These are phyloP conservation scores for Boletus calvinii DNA, from an alignment of 1,284 basidiomycete genomes.

Conservation along the genomic window DNA sequence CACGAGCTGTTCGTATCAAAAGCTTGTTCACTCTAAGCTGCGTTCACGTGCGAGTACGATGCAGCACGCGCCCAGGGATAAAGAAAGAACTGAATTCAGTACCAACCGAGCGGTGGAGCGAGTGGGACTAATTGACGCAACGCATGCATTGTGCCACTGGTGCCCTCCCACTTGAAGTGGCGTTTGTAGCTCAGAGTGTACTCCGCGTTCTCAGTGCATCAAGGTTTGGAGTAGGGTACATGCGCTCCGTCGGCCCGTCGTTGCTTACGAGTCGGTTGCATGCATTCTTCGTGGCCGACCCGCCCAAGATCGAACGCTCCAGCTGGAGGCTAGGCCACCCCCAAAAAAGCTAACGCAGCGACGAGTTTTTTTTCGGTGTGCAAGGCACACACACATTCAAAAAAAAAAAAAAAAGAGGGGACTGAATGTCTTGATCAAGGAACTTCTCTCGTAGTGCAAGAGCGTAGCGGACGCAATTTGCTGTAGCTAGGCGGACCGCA, in stretches of 20 bases:
- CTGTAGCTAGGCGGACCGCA: constrained; percentile 27
- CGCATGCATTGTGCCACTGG: background rate
- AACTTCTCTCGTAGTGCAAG: constrained; percentile 24
- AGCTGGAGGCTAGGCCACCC: constrained; percentile 5
- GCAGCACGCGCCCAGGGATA: constrained; percentile 8
- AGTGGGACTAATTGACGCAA: background rate
- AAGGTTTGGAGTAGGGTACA: background rate
- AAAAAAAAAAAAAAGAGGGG: constrained; percentile 14
- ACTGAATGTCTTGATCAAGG: constrained; percentile 8
- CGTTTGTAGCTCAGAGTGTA: constrained; percentile 19
- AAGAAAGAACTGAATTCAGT: constrained; percentile 7
- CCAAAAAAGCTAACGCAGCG: constrained; percentile 6
- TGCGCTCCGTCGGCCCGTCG: background rate
- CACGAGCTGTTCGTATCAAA: constrained; percentile 15
- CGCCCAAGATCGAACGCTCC: constrained; percentile 3
- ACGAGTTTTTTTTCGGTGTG: constrained; percentile 14
- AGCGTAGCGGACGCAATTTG: constrained; percentile 32
- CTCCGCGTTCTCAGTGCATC: constrained; percentile 23
- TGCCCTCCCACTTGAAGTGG: background rate
- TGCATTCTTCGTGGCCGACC: constrained; percentile 1
- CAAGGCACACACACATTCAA: constrained; percentile 15
- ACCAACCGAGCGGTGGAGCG: background rate
- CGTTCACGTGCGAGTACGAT: constrained; percentile 10
- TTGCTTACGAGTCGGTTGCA: background rate
- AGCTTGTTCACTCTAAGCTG: constrained; percentile 24